A percentile compares a stretch with the other conserved stretches of the same genome.
Evolutionary conservation across 768 basidiomycete genomes (phyloP).

Genomic region (Auriculariales sp.): DNA sequence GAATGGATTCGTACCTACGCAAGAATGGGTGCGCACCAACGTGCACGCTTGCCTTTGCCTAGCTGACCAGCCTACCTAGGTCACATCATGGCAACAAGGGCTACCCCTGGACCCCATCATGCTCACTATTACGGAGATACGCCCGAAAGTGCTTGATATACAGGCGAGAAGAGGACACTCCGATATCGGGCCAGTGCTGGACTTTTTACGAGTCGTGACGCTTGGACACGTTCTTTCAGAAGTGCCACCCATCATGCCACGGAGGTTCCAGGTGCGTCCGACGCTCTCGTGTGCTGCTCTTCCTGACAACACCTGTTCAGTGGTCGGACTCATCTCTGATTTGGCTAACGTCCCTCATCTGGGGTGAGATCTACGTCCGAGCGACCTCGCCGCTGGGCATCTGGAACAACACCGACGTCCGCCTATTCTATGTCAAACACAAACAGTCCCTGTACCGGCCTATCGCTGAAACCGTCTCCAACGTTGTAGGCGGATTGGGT

Average conservation of each 20-base stretch:
- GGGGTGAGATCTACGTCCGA: slow-evolving; percentile 91
- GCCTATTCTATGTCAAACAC: slow-evolving; percentile 85
- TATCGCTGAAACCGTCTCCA: slow-evolving; percentile 64
- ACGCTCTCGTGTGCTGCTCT: slow-evolving; percentile 4
- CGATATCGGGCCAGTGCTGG: slow-evolving; percentile 49
- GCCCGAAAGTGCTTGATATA: slow-evolving; percentile 72
- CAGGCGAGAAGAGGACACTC: slow-evolving; percentile 51
- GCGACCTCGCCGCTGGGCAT: slow-evolving; percentile 77
- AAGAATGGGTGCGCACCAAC: slow-evolving; percentile 69
- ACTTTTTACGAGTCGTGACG: slow-evolving; percentile 57
- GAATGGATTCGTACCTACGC: slow-evolving; percentile 89
- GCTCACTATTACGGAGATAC: slow-evolving; percentile 74
- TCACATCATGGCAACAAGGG: slow-evolving; percentile 96
- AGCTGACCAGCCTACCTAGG: slow-evolving; percentile 23
- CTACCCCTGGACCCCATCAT: slow-evolving; percentile 82
- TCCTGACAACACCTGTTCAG: slow-evolving; percentile 23
- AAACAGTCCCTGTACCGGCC: slow-evolving; percentile 53
- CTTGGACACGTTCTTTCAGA: slow-evolving; percentile 65
- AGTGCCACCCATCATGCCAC: slow-evolving; percentile 43
- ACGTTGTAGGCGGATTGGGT: slow-evolving; percentile 66
- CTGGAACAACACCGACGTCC: slow-evolving; percentile 83
- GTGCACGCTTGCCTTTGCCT: slow-evolving; percentile 1
- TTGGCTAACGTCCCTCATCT: slow-evolving; percentile 87
- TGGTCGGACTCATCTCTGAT: slow-evolving; percentile 87
- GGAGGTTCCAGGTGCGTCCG: slow-evolving; percentile 57